Base-by-base conservation (phyloP, 2,329 filamentous ascomycete species). In the Trematosphaeria pertusa region DNA sequence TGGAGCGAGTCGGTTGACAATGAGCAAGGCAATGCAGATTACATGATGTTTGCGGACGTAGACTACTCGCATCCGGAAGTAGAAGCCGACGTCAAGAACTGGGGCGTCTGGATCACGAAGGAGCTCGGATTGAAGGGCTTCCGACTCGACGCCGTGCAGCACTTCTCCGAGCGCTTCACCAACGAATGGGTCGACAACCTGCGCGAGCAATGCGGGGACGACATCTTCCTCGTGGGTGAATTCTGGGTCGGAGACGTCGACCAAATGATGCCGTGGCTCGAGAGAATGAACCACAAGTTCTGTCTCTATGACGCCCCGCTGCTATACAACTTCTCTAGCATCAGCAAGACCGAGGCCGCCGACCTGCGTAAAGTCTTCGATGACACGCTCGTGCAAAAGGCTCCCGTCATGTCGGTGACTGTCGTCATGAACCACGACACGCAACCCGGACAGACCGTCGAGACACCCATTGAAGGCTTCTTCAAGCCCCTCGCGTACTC, bases 371-470 rank as follows among this genome's bases (percentile, higher is more conserved):
- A 75, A 38, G 76, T 89, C 1, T 87, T 88, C 58, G 79, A 86
- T 37, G 73, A 75, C 24, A 83, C 84, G 0, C 69, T 89, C 44
- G 83, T 87, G 0, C 59, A 80, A 18, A 66, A 64, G 12, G 73
- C 75, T 39, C 84, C 84, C 0, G 66, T 77, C 3, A 80, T 81
- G 59, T 80, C 85, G 7, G 82, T 87, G 70, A 89, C 86, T 0
- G 78, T 89, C 4, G 85, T 89, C 1, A 84, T 83, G 70, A 89
- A 88, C 68, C 87, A 89, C 71, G 87, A 90, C 64, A 89, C 87
- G 0, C 73, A 85, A 69, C 82, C 81, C 24, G 83, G 84, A 22
- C 85, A 87, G 65, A 80, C 83, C 1, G 75, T 86, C 33, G 84
- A 81, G 57, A 82, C 84, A 0, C 81, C 81, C 1, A 81, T 91